phyloP scores from a whole-genome alignment of 257 asterid genomes.

The Knoxia roxburghii region DNA sequence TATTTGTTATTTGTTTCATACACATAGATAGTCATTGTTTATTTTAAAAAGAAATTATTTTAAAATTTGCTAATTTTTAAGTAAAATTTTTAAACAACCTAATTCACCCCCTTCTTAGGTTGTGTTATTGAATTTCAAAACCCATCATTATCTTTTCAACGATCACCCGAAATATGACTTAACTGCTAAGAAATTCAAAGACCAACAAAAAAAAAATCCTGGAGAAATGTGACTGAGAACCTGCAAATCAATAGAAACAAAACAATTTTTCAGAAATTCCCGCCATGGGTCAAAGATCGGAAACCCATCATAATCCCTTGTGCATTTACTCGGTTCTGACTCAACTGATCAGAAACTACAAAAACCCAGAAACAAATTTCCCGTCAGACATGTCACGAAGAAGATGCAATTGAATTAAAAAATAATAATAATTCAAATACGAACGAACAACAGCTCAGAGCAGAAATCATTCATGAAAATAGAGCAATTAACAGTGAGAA shows the following conservation, averaged over 20 bases:
- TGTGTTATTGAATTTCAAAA: too few relatives aligned
- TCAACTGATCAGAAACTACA: too few relatives aligned
- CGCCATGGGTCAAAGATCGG: slow-evolving; percentile 51
- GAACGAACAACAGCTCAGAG: not conserved
- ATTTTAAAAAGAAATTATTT: too few relatives aligned
- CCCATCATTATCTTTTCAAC: slow-evolving; percentile 46
- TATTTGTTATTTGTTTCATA: too few relatives aligned
- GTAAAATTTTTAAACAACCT: too few relatives aligned
- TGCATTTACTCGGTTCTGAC: not conserved
- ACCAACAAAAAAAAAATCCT: slow-evolving; percentile 21
- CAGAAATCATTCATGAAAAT: not conserved
- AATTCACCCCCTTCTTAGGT: too few relatives aligned
- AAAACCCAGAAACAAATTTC: not conserved
- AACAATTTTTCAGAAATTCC: too few relatives aligned
- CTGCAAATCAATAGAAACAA: not conserved
- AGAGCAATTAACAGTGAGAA: not conserved
- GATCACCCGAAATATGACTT: not conserved
- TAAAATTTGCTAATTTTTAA: too few relatives aligned
- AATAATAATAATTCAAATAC: not conserved
- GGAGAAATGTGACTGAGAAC: slow-evolving; percentile 6
- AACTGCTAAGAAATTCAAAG: slow-evolving; percentile 26
- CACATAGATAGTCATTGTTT: too few relatives aligned
- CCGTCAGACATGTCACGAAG: not conserved
- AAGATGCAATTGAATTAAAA: not conserved
- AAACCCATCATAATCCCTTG: slow-evolving; percentile 53